Evolutionary conservation across 305 asterid genomes (phyloP), one percentile per base, ranked within the genome.

Genomic region (Fraxinus angustifolia): DNA sequence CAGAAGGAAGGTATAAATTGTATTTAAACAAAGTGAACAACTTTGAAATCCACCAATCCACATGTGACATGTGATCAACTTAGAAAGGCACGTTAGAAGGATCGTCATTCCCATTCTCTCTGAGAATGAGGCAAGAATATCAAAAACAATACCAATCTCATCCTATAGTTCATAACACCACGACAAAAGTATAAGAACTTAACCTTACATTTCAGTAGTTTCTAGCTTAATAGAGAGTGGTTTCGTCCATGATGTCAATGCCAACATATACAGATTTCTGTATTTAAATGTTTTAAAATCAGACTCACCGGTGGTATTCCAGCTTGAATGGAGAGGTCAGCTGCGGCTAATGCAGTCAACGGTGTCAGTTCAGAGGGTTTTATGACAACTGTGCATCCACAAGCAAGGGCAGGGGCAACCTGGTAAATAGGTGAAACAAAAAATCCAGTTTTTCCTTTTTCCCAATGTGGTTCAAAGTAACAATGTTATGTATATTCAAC

Each of bases 371-470:
- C 99, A 30, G 98, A 90, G 35, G 99, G 99, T 85, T 96, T 94
- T 76, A 96, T 81, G 38, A 94, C 97, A 77, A 96, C 97, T 56
- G 98, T 94, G 85, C 99, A 96, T 79, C 99, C 98, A 87, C 93
- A 88, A 79, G 99, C 98, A 86, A 96, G 97, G 79, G 99, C 98
- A 81, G 98, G 98, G 72, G 98, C 98, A 83, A 92, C 97, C 98
- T 93, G 90, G 82, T 78, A 86, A 53, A 86, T 84, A 48, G 77
- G 50, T 78, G 38, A 78, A 73, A 78, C 19, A 31, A 90, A 79
- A 16, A 40, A 56, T 65, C 45, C 73, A 23, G 38, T 65, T 65
- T 83, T 83, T 65, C 70, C 53, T 80, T 34, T 33, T 36, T 35
- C 74, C 19, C 72, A 82, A 12, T 68, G 78, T 60, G 71, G 35